phyloP scores from a whole-genome alignment of 2,329 filamentous ascomycete genomes.

The Diaporthe capsici region DNA sequence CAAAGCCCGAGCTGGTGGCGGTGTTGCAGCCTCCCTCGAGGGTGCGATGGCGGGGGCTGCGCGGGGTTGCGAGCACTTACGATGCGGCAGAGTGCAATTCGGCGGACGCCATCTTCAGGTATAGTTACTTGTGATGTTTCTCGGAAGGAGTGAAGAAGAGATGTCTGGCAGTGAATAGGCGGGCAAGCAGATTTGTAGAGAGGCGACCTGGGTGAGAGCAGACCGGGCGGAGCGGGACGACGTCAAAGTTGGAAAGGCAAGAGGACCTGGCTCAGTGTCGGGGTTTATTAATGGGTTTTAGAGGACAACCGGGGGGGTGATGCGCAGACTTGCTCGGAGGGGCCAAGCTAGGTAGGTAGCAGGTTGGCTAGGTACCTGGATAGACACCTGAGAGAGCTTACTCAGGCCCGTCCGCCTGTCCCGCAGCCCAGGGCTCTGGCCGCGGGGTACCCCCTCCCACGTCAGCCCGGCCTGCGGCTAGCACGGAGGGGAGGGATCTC shows the following conservation, averaged over 20 bases:
- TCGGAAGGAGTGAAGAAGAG: conserved; percentile 15
- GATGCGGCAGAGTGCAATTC: conserved; percentile 48
- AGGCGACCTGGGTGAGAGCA: conserved; percentile 34
- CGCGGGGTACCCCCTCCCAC: conserved; percentile 35
- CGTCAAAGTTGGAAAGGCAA: conserved; percentile 34
- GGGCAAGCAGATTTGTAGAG: conserved; percentile 28
- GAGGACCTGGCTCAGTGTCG: conserved; percentile 36
- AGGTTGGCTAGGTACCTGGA: neutral
- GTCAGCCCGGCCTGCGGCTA: conserved; percentile 9
- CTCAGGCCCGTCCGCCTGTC: conserved; percentile 35
- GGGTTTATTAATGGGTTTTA: conserved; percentile 38
- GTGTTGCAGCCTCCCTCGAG: conserved; percentile 7
- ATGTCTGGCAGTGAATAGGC: conserved; percentile 22
- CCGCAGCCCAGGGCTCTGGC: conserved; percentile 26
- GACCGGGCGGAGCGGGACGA: conserved; percentile 30
- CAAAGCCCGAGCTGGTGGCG: neutral
- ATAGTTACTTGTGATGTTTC: conserved; percentile 43
- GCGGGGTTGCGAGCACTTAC: conserved; percentile 47
- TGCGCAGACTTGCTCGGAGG: conserved; percentile 33
- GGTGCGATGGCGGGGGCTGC: conserved; percentile 40
- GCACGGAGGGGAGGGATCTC: neutral
- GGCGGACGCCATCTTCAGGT: conserved; percentile 47
- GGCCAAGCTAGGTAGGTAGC: conserved; percentile 10
- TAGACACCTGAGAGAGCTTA: conserved; percentile 36
- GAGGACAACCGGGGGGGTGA: conserved; percentile 33